These are phyloP conservation scores for Helotiales sp. DNA, from an alignment of 2,329 filamentous ascomycete genomes.

Conservation along the genomic window DNA sequence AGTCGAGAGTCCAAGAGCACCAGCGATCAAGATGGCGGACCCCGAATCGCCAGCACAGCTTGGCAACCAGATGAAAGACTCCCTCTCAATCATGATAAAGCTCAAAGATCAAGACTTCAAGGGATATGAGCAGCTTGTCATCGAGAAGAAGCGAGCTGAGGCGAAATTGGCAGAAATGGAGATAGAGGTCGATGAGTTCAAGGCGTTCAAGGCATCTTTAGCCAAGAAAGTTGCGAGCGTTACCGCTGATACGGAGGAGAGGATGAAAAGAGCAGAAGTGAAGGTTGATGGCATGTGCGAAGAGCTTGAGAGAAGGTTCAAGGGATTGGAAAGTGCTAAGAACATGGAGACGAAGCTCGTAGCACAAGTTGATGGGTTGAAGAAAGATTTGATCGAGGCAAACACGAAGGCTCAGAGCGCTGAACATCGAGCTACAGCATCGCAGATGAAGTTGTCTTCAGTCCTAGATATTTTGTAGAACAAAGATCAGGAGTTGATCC, in stretches of 20 bases:
- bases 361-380: not conserved
- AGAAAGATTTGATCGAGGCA: not conserved
- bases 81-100: no score
- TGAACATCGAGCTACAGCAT: not conserved
- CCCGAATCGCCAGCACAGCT: no score
- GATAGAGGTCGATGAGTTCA: no score
- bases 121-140: no score
- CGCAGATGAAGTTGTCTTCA: not conserved
- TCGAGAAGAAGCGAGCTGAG: no score
- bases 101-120: no score
- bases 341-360: not conserved
- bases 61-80: no score
- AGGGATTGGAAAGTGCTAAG: not conserved
- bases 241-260: not conserved
- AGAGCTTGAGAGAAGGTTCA: not conserved
- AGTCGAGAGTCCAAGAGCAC: no score
- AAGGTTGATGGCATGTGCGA: not conserved
- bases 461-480: not conserved
- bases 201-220: no score
- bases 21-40: no score
- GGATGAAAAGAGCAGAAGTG: not conserved
- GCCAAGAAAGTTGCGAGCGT: no score
- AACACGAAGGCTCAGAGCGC: not conserved
- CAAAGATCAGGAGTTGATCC: not conserved
- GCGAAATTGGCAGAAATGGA: no score